Evolutionary conservation across 2,329 filamentous ascomycete species (phyloP).

Genomic region (Cadophora sp.): DNA sequence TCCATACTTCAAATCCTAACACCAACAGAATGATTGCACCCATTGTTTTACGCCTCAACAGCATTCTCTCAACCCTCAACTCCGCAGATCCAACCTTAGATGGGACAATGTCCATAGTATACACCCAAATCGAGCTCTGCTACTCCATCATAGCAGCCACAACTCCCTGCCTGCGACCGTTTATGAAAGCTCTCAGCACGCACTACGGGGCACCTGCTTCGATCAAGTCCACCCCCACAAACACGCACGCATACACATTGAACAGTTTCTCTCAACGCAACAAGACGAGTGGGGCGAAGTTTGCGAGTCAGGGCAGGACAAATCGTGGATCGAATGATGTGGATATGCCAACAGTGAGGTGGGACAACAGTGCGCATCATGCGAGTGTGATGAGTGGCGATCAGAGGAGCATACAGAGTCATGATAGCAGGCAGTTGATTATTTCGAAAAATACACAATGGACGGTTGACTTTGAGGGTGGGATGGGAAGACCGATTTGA

Average conservation of each 20-base stretch:
- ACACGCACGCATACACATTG: neutral
- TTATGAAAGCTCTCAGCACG: slow-evolving; percentile 45
- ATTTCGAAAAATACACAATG: slow-evolving; percentile 28
- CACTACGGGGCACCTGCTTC: slow-evolving; percentile 21
- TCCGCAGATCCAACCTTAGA: slow-evolving; percentile 47
- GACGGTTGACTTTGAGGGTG: slow-evolving; percentile 20
- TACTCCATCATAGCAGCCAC: slow-evolving; percentile 51
- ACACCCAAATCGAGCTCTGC: slow-evolving; percentile 50
- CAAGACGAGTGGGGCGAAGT: neutral
- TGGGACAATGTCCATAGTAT: slow-evolving; percentile 46
- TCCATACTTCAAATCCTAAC: neutral
- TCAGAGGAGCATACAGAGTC: slow-evolving; percentile 21
- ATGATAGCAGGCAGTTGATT: slow-evolving; percentile 32
- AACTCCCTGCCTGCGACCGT: slow-evolving; percentile 52
- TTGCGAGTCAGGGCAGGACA: neutral
- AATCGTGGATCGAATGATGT: neutral
- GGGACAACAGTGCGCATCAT: slow-evolving; percentile 19
- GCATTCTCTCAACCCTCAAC: slow-evolving; percentile 41
- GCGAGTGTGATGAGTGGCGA: slow-evolving; percentile 9
- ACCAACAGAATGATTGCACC: slow-evolving; percentile 6
- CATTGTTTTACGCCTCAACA: slow-evolving; percentile 46
- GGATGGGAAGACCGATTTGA: neutral
- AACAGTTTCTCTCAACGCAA: neutral
- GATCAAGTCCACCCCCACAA: slow-evolving; percentile 3
- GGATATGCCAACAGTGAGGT: slow-evolving; percentile 5